Evolutionary conservation across 2,329 filamentous ascomycete genomes (phyloP), one percentile per base, ranked within the genome.

Genomic region (Epichloe brachyelytri): DNA sequence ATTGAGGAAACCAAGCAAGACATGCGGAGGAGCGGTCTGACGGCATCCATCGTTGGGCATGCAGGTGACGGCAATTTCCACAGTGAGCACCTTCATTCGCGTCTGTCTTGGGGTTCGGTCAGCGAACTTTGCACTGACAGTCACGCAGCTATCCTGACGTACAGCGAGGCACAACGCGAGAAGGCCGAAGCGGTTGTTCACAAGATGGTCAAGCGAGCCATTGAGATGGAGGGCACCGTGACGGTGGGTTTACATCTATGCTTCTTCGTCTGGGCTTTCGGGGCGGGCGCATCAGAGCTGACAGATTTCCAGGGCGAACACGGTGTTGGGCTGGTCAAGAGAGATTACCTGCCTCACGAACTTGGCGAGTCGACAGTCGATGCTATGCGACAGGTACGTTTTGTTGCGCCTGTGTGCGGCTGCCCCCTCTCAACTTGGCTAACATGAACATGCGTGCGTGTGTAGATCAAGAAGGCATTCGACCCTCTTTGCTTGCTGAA

Each of bases 201-300:
- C 63, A 76, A 81, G 52, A 93, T 93, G 88, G 86, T 91, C 51
- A 89, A 90, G 75, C 76, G 85, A 54, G 88, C 88, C 0, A 82
- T 94, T 46, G 85, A 88, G 69, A 78, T 89, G 71, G 87, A 93
- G 67, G 88, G 88, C 8, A 93, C 88, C 0, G 86, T 89, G 1
- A 90, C 87, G 12, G 76, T 78, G 11, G 49, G 50, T 37, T 14
- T 20, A 5, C 22, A 11, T 15, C 40, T 7, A 60, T 60, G 73
- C 4, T 12, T 34, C 5, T 12, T 19, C 33, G 6, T 38, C 5
- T 61, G 20, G 26, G 2, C 20, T 33, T 22, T 15, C 26, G 5
- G 3, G 33, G 17, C 14, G 3, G 33, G 15, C 14, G 53, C 44
- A 10, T 46, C 11, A 26, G 39, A 12, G 15, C 19, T 37, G 20